These are phyloP conservation scores for Pelargonium nanum DNA, from an alignment of 345 rosid genomes.

Conservation along the genomic window DNA sequence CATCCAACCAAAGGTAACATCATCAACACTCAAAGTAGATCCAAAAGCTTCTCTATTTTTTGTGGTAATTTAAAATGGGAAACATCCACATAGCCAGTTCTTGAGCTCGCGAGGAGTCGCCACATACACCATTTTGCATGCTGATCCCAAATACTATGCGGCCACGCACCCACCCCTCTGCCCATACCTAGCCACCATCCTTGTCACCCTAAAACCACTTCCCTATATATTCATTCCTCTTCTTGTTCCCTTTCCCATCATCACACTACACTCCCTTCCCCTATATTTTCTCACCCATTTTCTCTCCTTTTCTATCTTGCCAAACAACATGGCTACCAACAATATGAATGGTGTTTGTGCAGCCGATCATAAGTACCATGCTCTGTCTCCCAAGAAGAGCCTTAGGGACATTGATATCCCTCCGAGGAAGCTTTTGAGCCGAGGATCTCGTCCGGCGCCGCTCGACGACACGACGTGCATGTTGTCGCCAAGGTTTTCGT, in stretches of 20 bases:
- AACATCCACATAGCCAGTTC: constrained; percentile 19
- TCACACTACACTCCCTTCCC: not conserved
- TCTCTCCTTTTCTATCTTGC: not conserved
- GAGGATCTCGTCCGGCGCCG: constrained; percentile 7
- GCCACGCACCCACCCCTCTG: constrained; percentile 32
- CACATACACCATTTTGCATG: constrained; percentile 49
- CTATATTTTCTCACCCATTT: not conserved
- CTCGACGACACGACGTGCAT: constrained; percentile 10
- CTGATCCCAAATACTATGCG: constrained; percentile 24
- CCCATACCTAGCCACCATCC: constrained; percentile 14
- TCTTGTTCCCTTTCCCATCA: constrained; percentile 13
- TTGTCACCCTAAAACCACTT: constrained; percentile 2
- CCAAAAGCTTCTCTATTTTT: not conserved
- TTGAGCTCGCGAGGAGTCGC: constrained; percentile 23
- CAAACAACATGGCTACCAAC: not conserved
- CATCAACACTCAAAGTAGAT: not conserved
- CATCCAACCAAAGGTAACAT: not conserved
- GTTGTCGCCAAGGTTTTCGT: constrained; percentile 10
- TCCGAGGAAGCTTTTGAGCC: constrained; percentile 40
- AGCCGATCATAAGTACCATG: constrained; percentile 36
- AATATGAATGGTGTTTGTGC: constrained; percentile 37
- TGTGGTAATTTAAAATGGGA: not conserved
- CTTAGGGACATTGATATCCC: constrained; percentile 53
- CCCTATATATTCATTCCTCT: not conserved
- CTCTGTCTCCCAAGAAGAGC: constrained; percentile 16